Conservation (phyloP, 2,329 filamentous ascomycete species). For the Simplicillium sp. region DNA sequence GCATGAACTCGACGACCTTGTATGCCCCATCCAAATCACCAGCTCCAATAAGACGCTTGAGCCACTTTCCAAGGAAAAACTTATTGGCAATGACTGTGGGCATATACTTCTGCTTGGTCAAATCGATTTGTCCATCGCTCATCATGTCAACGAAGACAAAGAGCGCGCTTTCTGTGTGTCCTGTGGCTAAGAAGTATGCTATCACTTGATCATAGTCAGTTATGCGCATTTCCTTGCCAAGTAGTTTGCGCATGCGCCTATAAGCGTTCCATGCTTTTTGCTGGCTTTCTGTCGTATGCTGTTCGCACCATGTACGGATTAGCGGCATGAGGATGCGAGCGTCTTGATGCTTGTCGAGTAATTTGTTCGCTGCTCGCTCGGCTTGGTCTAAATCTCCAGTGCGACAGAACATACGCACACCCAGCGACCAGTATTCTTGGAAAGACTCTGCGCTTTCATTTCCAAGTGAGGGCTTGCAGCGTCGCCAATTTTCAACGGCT, state of each 20-base stretch:
- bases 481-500: slow-evolving; percentile 56
- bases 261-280: slow-evolving; percentile 60
- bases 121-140: slow-evolving; percentile 46
- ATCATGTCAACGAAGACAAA: slow-evolving; percentile 87
- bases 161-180: slow-evolving; percentile 57
- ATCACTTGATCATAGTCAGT: slow-evolving; percentile 70
- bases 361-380: slow-evolving; percentile 41
- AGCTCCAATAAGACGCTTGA: slow-evolving; percentile 71
- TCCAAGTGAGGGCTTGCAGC: slow-evolving; percentile 43
- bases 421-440: slow-evolving; percentile 52
- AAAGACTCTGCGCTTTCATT: slow-evolving; percentile 33
- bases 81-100: slow-evolving; percentile 53
- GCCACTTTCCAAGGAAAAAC: slow-evolving; percentile 82
- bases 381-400: slow-evolving; percentile 50
- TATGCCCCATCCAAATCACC: slow-evolving; percentile 62
- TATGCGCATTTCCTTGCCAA: slow-evolving; percentile 54
- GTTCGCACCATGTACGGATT: slow-evolving; percentile 56
- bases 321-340: slow-evolving; percentile 55
- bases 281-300: slow-evolving; percentile 33
- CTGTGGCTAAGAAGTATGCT: slow-evolving; percentile 58
- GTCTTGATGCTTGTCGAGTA: slow-evolving; percentile 40
- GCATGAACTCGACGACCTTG: slow-evolving; percentile 68
- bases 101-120: slow-evolving; percentile 32
- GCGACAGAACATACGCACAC: slow-evolving; percentile 54
- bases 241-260: slow-evolving; percentile 48